Base-by-base conservation (phyloP, 805 yeast genomes). In the Spathaspora girioi region DNA sequence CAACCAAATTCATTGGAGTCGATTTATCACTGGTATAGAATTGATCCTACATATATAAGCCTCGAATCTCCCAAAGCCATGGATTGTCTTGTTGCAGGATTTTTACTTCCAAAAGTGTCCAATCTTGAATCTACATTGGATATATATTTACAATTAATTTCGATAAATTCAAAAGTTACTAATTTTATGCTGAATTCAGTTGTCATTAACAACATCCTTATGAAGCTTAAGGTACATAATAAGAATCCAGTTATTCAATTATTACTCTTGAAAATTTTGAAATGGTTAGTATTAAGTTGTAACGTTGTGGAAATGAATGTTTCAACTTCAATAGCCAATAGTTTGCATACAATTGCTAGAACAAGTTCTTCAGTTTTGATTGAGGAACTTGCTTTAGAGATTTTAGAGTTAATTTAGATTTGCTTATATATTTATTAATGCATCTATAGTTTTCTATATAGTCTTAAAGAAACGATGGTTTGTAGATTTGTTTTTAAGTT, bases 1-100 rank as follows among this genome's bases (percentile, higher is more conserved):
- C 83, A 79, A 60, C 75, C 78, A 17, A 79, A 77, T 59, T 80
- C 84, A 1, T 67, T 79, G 54, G 83, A 81, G 27, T 75, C 84
- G 0, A 67, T 81, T 2, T 45, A 75, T 9, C 63, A 59, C 55
- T 77, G 75, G 82, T 63, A 56, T 53, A 60, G 62, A 55, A 69
- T 56, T 49, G 67, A 65, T 46, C 62, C 64, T 4, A 56, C 50
- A 7, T 64, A 47, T 42, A 61, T 59, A 8, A 56, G 47, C 43
- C 63, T 62, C 29, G 68, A 56, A 26, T 55, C 61, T 49, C 61
- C 65, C 19, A 59, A 49, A 18, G 73, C 66, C 19, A 54, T 55
- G 2, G 60, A 61, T 27, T 69, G 75, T 50, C 57, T 78, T 17
- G 54, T 67, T 1, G 65, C 66, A 12, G 80, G 81, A 1, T 69